These are phyloP conservation scores for Cryptosporidium parvum DNA, from an alignment of 169 alveolate species.

Conservation along the genomic window DNA sequence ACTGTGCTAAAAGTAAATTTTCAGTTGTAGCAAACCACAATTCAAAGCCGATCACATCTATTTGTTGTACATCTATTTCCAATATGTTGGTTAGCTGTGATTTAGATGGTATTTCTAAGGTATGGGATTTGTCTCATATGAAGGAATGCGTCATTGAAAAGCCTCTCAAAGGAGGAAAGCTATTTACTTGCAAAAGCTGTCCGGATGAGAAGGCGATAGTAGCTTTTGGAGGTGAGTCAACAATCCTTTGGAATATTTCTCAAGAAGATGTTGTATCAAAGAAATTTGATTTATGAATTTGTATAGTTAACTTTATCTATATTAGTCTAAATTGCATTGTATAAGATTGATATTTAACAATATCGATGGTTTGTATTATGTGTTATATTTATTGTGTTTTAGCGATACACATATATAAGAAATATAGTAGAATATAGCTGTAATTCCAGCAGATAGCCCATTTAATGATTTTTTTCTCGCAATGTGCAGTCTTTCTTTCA, in stretches of 20 bases:
- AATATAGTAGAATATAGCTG: not conserved
- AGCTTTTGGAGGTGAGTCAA: slow-evolving; percentile 71
- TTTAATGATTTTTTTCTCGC: no score
- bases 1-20: not conserved
- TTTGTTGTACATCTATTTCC: slow-evolving; percentile 37
- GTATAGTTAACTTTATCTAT: no score
- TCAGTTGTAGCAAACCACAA: slow-evolving; percentile 11
- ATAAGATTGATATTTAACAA: no score
- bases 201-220: slow-evolving; percentile 68
- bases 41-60: slow-evolving; percentile 57
- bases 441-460: not conserved
- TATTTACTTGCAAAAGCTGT: slow-evolving; percentile 54
- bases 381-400: not conserved
- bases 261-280: slow-evolving; percentile 34
- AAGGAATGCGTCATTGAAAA: slow-evolving; percentile 20
- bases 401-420: no score
- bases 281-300: slow-evolving; percentile 9
- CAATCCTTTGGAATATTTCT: slow-evolving; percentile 55
- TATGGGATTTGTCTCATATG: slow-evolving; percentile 58
- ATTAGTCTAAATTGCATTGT: not conserved
- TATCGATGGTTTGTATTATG: no score
- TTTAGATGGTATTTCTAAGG: slow-evolving; percentile 34
- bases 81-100: slow-evolving; percentile 67
- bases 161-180: slow-evolving; percentile 33
- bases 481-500: not conserved